Evolutionary conservation across 192 early-diverging fungal genomes (phyloP).

Genomic region (Linnemannia hyalina): DNA sequence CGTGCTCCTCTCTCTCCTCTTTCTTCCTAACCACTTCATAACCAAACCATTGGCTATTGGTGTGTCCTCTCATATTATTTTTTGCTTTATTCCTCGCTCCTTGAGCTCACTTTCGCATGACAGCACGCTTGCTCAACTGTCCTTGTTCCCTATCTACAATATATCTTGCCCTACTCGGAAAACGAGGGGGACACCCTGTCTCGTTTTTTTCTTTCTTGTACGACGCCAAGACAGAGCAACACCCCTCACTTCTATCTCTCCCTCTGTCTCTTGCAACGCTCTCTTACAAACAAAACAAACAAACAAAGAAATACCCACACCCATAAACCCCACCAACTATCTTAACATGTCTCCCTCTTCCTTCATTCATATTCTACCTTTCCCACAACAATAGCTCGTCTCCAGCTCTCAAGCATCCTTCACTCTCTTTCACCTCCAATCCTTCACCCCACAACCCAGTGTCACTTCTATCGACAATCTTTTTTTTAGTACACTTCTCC

Average conservation of each 20-base stretch:
- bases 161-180: background rate
- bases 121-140: background rate
- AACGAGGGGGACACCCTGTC: background rate
- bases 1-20: background rate
- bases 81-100: background rate
- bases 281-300: background rate
- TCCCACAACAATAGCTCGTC: background rate
- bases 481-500: background rate
- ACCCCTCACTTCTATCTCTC: background rate
- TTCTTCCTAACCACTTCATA: background rate
- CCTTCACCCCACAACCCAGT: background rate
- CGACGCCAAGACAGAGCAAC: background rate
- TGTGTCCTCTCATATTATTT: background rate
- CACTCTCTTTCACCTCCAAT: background rate
- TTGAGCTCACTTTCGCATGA: background rate
- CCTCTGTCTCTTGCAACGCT: background rate
- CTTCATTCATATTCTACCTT: background rate
- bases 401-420: background rate
- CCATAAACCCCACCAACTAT: background rate
- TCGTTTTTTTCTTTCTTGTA: background rate
- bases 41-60: background rate
- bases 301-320: background rate
- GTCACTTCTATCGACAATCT: conserved; percentile 2
- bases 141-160: background rate
- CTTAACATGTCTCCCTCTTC: background rate